Base-by-base conservation (phyloP, 2,329 filamentous ascomycete genomes). In the Aspergillus arachidicola region DNA sequence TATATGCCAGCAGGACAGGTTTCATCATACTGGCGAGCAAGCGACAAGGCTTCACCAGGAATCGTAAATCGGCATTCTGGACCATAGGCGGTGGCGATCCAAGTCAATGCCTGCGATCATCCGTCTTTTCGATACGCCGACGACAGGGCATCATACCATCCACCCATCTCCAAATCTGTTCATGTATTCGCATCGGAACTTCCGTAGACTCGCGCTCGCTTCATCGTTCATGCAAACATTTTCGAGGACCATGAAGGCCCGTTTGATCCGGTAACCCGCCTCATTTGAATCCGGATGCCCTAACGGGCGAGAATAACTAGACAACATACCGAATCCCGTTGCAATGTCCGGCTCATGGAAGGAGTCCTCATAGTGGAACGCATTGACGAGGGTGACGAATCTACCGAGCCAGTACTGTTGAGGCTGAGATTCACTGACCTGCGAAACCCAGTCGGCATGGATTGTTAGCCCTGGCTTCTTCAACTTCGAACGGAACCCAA, bases 161-260 rank as follows among this genome's bases (percentile, higher is more conserved):
- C 68, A 72, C 45, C 61, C 30, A 62, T 68, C 68, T 28, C 71
- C 69, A 61, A 64, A 67, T 19, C 64, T 48, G 21, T 50, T 61
- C 58, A 71, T 62, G 67, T 75, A 77, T 43, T 64, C 69, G 5
- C 62, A 45, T 43, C 70, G 65, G 58, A 78, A 78, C 12, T 66
- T 68, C 7, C 68, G 58, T 57, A 80, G 67, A 63, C 78, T 79
- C 19, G 58, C 63, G 28, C 62, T 70, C 45, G 78, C 78, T 63
- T 79, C 76, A 6, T 72, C 67, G 0, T 77, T 77, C 36, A 66
- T 46, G 64, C 78, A 80, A 1, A 72, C 64, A 32, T 69, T 69
- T 38, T 77, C 68, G 21, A 80, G 61, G 9, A 75, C 69, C 64
- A 71, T 70, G 59, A 79, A 78, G 6, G 76, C 75, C 6, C 73